phyloP scores from a whole-genome alignment of 495 filamentous ascomycete species.

The Neurospora discreta region DNA sequence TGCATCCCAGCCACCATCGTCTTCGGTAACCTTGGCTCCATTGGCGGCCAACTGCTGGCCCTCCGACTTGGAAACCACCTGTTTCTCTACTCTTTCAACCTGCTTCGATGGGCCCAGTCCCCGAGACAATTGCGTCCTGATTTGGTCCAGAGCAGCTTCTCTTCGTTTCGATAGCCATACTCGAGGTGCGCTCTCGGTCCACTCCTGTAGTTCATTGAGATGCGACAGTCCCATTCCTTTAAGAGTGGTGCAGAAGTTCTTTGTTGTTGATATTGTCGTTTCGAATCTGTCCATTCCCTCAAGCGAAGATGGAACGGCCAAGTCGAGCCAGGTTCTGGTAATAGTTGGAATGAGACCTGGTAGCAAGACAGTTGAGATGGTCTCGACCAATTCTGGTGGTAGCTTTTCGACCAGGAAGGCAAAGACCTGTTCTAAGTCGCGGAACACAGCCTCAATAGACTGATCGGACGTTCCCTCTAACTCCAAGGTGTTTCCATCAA shows the following conservation, averaged over 20 bases:
- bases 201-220: constrained; percentile 59
- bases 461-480: constrained; percentile 24
- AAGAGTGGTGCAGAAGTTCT: constrained; percentile 51
- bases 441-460: constrained; percentile 38
- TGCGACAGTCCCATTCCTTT: constrained; percentile 55
- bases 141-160: constrained; percentile 60
- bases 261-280: constrained; percentile 45
- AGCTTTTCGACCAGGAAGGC: constrained; percentile 53
- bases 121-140: constrained; percentile 53
- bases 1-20: constrained; percentile 63
- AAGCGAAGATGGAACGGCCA: constrained; percentile 61
- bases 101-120: constrained; percentile 51
- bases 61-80: constrained; percentile 59
- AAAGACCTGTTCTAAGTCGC: constrained; percentile 51
- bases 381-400: constrained; percentile 48
- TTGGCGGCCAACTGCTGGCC: constrained; percentile 45
- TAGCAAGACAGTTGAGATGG: constrained; percentile 56
- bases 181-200: constrained; percentile 66
- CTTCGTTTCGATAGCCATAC: constrained; percentile 81
- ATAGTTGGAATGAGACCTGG: constrained; percentile 53
- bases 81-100: constrained; percentile 78
- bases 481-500: constrained; percentile 25
- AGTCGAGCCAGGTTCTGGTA: constrained; percentile 61
- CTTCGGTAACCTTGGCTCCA: constrained; percentile 30
- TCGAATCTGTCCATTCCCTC: constrained; percentile 60